Evolutionary conservation across 768 basidiomycete genomes (phyloP).

Genomic region (Boletus subcaerulescens): DNA sequence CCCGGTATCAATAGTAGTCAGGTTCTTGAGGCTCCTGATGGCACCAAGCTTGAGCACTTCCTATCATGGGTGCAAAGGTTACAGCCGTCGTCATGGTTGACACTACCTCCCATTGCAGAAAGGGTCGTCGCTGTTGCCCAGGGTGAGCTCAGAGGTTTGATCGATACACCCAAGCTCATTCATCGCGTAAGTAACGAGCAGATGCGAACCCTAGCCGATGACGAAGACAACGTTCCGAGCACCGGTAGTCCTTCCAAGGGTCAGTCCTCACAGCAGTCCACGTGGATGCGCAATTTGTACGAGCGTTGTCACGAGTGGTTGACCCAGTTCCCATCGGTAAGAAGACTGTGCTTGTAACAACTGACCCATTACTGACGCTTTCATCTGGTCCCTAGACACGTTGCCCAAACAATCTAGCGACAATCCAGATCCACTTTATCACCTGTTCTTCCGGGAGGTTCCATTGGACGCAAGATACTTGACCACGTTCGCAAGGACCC

Average conservation of each 20-base stretch:
- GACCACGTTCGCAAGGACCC: conserved; percentile 78
- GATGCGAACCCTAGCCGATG: conserved; percentile 87
- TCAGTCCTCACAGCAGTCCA: conserved; percentile 73
- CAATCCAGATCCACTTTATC: conserved; percentile 80
- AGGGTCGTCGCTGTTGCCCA: conserved; percentile 87
- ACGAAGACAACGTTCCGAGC: conserved; percentile 66
- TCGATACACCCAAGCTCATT: conserved; percentile 1
- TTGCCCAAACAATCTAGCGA: conserved; percentile 65
- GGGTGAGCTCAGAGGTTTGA: conserved; percentile 47
- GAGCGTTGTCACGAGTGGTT: conserved; percentile 87
- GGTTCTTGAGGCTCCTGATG: conserved; percentile 76
- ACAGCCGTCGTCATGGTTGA: conserved; percentile 93
- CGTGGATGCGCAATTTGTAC: conserved; percentile 89
- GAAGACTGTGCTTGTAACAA: conserved; percentile 18
- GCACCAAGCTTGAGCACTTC: conserved; percentile 91
- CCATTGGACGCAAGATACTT: conserved; percentile 77
- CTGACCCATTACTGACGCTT: conserved; percentile 9
- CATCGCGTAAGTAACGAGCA: conserved; percentile 64
- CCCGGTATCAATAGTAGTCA: conserved; percentile 56
- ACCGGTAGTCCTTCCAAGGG: conserved; percentile 55
- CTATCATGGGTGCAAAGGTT: conserved; percentile 83
- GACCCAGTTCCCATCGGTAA: conserved; percentile 66
- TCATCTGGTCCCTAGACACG: conserved; percentile 55
- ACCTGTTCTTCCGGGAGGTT: conserved; percentile 84
- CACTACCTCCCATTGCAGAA: conserved; percentile 89